Percentiles rank a stretch among this genome's conserved stretches.
These are phyloP conservation scores for Bondarzewia mesenterica DNA, from an alignment of 1,284 basidiomycete genomes.

Conservation along the genomic window DNA sequence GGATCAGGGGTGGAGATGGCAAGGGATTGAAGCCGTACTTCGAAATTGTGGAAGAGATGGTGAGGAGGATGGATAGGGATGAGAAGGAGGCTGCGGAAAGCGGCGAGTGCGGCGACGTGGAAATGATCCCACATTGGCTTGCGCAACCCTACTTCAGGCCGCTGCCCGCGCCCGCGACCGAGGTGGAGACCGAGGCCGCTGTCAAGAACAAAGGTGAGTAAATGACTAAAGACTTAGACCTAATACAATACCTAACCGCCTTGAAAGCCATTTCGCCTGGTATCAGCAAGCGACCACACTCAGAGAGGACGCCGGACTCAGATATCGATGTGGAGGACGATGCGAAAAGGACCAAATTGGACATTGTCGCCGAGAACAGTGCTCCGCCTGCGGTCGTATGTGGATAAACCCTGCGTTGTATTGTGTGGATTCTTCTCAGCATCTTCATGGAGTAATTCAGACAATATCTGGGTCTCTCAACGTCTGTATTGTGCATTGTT, in stretches of 20 bases:
- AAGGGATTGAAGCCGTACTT: conserved; percentile 4
- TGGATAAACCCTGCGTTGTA: not conserved
- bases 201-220: not conserved
- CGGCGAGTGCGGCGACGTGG: conserved; percentile 47
- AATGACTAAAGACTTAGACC: not conserved
- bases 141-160: conserved; percentile 82
- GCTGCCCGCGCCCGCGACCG: not conserved
- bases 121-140: conserved; percentile 73
- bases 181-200: not conserved
- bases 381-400: not conserved
- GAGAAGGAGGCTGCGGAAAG: conserved; percentile 29
- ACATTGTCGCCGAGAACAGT: not conserved
- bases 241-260: not conserved
- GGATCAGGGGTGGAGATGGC: conserved; percentile 22
- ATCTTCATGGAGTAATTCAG: no score
- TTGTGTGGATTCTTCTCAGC: no score
- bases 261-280: not conserved
- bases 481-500: no score
- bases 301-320: not conserved
- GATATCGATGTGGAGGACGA: conserved; percentile 6
- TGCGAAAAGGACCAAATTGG: conserved; percentile 3
- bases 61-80: conserved; percentile 53
- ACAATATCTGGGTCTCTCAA: no score
- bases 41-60: conserved; percentile 60
- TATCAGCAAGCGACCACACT: conserved; percentile 1